A percentile compares a stretch with the other conserved stretches of the same genome.
phyloP scores from a whole-genome alignment of 2,329 filamentous ascomycete species.

The Sarocladium strictum region DNA sequence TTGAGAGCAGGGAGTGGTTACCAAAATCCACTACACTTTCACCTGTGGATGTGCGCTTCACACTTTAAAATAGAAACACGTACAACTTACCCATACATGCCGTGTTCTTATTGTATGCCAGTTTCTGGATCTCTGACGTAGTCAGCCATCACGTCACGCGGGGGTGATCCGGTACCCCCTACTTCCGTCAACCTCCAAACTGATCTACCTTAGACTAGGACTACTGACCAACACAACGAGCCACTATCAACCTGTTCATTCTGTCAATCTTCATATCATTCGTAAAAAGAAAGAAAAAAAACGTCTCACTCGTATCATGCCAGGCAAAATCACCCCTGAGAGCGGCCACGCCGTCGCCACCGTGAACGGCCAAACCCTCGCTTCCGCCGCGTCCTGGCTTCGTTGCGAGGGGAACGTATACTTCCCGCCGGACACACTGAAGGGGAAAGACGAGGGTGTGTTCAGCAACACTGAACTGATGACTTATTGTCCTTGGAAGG shows the following conservation, averaged over 20 bases:
- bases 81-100: too few relatives aligned
- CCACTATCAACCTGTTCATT: not conserved
- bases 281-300: not conserved
- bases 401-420: conserved; percentile 6
- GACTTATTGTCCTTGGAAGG: conserved; percentile 5
- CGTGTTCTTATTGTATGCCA: too few relatives aligned
- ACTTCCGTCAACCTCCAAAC: too few relatives aligned
- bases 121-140: not conserved
- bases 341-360: not conserved
- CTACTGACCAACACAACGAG: too few relatives aligned
- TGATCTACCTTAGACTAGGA: too few relatives aligned
- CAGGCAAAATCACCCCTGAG: not conserved
- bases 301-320: not conserved
- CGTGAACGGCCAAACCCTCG: conserved; percentile 1
- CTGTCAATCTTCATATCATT: not conserved
- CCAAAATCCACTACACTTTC: too few relatives aligned
- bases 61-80: not conserved
- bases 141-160: not conserved
- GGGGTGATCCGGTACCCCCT: too few relatives aligned
- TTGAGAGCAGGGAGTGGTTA: too few relatives aligned
- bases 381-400: not conserved
- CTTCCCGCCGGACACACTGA: not conserved
- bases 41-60: too few relatives aligned
- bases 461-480: not conserved
- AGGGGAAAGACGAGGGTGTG: not conserved